A percentile compares a stretch with the other conserved stretches of the same genome.
Conservation (phyloP, 108 stramenopile genomes). For the Cyclostephanos invisitatus region DNA sequence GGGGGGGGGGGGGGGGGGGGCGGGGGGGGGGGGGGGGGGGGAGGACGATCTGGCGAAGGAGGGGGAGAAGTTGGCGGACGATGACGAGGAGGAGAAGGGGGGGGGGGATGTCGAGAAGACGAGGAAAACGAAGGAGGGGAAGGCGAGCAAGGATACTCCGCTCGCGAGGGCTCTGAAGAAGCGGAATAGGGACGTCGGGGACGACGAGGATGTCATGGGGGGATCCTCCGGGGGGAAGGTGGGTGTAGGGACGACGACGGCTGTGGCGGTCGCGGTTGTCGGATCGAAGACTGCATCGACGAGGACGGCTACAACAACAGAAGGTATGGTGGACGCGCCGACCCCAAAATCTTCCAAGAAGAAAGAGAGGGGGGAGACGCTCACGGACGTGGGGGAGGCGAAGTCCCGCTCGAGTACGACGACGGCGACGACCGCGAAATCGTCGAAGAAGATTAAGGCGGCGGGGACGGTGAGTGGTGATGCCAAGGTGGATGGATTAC, state of each 20-base stretch:
- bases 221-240: slow-evolving; percentile 14
- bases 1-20: no score
- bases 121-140: slow-evolving; percentile 9
- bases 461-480: slow-evolving; percentile 5
- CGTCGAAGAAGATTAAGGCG: slow-evolving; percentile 10
- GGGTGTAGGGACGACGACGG: slow-evolving; percentile 14
- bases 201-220: slow-evolving; percentile 15
- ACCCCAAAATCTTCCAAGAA: slow-evolving; percentile 34
- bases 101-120: slow-evolving; percentile 30
- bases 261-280: slow-evolving; percentile 11
- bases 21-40: no score
- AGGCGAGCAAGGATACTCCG: slow-evolving; percentile 43
- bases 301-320: not conserved
- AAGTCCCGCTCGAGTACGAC: slow-evolving; percentile 15
- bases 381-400: not conserved
- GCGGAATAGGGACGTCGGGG: slow-evolving; percentile 47
- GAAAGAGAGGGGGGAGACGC: slow-evolving; percentile 20
- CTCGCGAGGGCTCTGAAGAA: slow-evolving; percentile 82
- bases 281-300: slow-evolving; percentile 2
- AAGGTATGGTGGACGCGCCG: not conserved
- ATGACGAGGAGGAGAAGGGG: slow-evolving; percentile 15
- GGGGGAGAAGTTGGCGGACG: slow-evolving; percentile 18
- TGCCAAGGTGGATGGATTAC: slow-evolving; percentile 10
- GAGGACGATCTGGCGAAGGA: slow-evolving; percentile 4
- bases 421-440: slow-evolving; percentile 18